These are phyloP conservation scores for Phytophthora uliginosa DNA, from an alignment of 352 stramenopile genomes.

Conservation along the genomic window DNA sequence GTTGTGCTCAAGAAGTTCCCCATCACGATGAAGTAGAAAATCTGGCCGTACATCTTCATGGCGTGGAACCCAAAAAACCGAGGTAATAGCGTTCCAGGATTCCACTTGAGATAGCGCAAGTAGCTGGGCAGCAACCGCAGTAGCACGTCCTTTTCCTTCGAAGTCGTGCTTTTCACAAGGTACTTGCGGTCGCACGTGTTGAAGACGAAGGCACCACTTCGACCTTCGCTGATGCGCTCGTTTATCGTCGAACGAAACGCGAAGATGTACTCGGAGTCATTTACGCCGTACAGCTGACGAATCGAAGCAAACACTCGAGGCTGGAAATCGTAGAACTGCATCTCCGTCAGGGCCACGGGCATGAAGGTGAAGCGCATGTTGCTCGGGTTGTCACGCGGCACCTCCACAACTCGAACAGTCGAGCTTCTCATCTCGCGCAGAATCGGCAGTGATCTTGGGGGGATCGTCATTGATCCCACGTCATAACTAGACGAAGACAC, in stretches of 20 bases:
- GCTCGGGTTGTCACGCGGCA: slow-evolving; percentile 48
- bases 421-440: slow-evolving; percentile 56
- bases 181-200: slow-evolving; percentile 92
- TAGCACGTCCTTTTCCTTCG: slow-evolving; percentile 84
- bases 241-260: slow-evolving; percentile 88
- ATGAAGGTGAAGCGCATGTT: slow-evolving; percentile 70
- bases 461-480: slow-evolving; percentile 42
- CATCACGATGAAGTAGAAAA: slow-evolving; percentile 95
- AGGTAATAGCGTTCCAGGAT: slow-evolving; percentile 88
- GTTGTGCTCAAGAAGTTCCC: slow-evolving; percentile 90
- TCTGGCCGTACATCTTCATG: slow-evolving; percentile 94
- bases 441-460: slow-evolving; percentile 39
- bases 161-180: slow-evolving; percentile 92
- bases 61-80: slow-evolving; percentile 92
- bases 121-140: slow-evolving; percentile 87
- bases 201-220: slow-evolving; percentile 92
- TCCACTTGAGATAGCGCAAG: slow-evolving; percentile 89
- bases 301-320: slow-evolving; percentile 85
- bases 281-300: slow-evolving; percentile 68
- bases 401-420: slow-evolving; percentile 74
- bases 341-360: slow-evolving; percentile 78
- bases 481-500: slow-evolving; percentile 48
- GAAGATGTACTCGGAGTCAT: slow-evolving; percentile 84
- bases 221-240: slow-evolving; percentile 91
- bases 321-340: slow-evolving; percentile 92